phyloP scores from a whole-genome alignment of 2,329 filamentous ascomycete species.

The Penicillium sp. region DNA sequence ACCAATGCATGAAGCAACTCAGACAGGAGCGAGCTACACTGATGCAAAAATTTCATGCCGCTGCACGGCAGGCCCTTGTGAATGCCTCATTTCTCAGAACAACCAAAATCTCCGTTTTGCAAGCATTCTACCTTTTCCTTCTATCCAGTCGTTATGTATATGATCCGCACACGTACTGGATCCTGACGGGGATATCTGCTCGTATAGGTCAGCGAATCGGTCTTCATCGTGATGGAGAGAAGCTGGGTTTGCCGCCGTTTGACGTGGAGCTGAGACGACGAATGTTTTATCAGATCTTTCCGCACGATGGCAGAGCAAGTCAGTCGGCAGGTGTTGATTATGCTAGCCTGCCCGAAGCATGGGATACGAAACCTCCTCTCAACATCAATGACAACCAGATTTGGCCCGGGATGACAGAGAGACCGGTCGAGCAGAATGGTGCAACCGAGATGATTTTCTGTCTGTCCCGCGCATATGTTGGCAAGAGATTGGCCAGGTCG shows the following conservation, averaged over 20 bases:
- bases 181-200: conserved; percentile 47
- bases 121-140: conserved; percentile 47
- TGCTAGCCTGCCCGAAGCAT: conserved; percentile 10
- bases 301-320: conserved; percentile 24
- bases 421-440: conserved; percentile 40
- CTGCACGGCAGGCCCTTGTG: conserved; percentile 25
- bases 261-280: conserved; percentile 42
- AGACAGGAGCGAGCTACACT: conserved; percentile 27
- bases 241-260: conserved; percentile 46
- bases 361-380: conserved; percentile 41
- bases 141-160: conserved; percentile 11
- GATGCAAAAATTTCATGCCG: conserved; percentile 26
- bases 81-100: conserved; percentile 45
- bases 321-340: conserved; percentile 29
- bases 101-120: conserved; percentile 44
- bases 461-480: conserved; percentile 14
- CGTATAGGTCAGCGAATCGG: conserved; percentile 50
- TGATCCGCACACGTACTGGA: conserved; percentile 53
- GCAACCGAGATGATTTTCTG: conserved; percentile 46
- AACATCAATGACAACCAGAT: conserved; percentile 38
- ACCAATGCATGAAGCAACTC: conserved; percentile 3
- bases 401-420: conserved; percentile 40
- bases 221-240: conserved; percentile 48
- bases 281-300: conserved; percentile 27
- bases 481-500: conserved; percentile 3